Base-by-base conservation (phyloP, 257 asterid species). In the Apocynum venetum region DNA sequence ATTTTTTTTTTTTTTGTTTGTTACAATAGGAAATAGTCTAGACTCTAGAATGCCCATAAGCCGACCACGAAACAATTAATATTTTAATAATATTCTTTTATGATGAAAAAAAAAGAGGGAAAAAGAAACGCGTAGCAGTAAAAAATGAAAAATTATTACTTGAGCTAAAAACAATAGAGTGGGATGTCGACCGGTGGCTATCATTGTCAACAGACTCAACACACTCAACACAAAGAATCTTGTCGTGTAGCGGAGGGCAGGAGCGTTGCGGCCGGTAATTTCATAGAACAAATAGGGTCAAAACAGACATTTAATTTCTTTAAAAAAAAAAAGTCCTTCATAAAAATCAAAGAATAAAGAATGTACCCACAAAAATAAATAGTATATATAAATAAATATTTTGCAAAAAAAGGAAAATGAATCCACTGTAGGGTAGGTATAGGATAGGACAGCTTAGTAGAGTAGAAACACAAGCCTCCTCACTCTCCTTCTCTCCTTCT, bases 401-500 rank as follows among this genome's bases (percentile, higher is more conserved):
- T 25, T 25, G 31, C 31, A 68, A 46, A 13, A 11, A 73, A 43
- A 75, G 3, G 25, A 17, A 43, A 68, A 43, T 41, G 53, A 68
- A 68, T 41, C 52, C 73, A 41, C 36, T 43, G 85, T 78, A 82
- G 88, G 89, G 87, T 86, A 86, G 93, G 92, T 84, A 75, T 83
- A 80, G 85, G 88, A 81, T 82, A 86, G 88, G 92, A 82, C 88
- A 87, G 88, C 88, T 79, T 85, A 79, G 83, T 82, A 77, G 80
- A 74, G 85, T 82, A 74, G 72, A 81, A 48, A 80, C 56, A 76
- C 81, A 57, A 74, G 79, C 56, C 6, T 46, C 36, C 57, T 74
- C 80, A 60, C 63, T 46, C 41, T 10, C 19, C 31, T 11, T 2
- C 9, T 3, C 3, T 35, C 40, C 41, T 46, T 74, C 68, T 56